Conservation (phyloP, 2,329 filamentous ascomycete genomes). For the Bimuria novae-zelandiae region DNA sequence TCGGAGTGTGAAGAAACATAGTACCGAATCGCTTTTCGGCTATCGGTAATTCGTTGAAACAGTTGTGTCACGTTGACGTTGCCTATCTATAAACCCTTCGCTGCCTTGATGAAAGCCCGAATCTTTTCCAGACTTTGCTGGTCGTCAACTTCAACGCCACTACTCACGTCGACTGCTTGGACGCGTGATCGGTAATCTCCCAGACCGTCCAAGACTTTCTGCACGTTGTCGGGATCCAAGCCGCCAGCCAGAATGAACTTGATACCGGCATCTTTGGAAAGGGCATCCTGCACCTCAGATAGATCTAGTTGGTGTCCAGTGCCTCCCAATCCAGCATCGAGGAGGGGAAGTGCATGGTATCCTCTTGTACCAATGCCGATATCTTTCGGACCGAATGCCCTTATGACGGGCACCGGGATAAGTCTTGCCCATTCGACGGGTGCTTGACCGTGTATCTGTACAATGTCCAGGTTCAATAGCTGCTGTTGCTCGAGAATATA, state of each 20-base stretch:
- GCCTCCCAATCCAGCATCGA: conserved; percentile 84
- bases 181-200: conserved; percentile 66
- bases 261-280: conserved; percentile 72
- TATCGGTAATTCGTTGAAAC: no score
- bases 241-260: conserved; percentile 84
- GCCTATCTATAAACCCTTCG: conserved; percentile 50
- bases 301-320: conserved; percentile 80
- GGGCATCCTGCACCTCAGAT: conserved; percentile 66
- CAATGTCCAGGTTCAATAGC: conserved; percentile 77
- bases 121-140: conserved; percentile 83
- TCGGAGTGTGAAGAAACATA: no score
- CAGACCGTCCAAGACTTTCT: conserved; percentile 65
- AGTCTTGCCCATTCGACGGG: conserved; percentile 86
- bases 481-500: conserved; percentile 81
- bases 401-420: conserved; percentile 92
- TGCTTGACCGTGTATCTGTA: conserved; percentile 91
- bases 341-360: conserved; percentile 79
- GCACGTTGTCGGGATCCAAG: conserved; percentile 78
- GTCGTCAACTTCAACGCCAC: conserved; percentile 81
- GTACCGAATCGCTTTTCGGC: no score
- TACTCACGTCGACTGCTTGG: conserved; percentile 88
- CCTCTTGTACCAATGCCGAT: conserved; percentile 73
- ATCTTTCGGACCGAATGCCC: conserved; percentile 78
- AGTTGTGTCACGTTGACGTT: no score
- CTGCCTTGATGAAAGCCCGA: conserved; percentile 74